Percentiles rank a stretch among this genome's conserved stretches.
These are phyloP conservation scores for Cerrena zonata DNA, from an alignment of 1,284 basidiomycete species.

Conservation along the genomic window DNA sequence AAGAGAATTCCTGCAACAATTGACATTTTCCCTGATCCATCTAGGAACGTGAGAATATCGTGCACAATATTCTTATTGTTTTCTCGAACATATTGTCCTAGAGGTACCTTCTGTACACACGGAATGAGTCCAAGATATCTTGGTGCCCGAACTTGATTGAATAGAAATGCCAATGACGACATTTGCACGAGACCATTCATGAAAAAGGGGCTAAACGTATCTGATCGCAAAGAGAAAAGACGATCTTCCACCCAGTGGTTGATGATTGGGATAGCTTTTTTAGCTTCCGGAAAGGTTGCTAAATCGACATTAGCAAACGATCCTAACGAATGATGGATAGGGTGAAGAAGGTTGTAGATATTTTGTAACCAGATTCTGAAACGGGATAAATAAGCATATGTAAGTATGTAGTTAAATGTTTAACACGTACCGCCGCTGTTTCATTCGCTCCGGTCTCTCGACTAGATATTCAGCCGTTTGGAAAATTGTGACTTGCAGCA, in stretches of 20 bases:
- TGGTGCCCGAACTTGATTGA: background rate
- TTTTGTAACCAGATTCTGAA: slow-evolving; percentile 1
- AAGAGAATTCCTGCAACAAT: background rate
- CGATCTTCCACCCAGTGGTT: slow-evolving; percentile 2
- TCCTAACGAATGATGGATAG: background rate
- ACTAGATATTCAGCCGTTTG: background rate
- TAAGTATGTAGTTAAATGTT: background rate
- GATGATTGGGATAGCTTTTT: background rate
- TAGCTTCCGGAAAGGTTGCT: background rate
- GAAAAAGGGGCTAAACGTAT: background rate
- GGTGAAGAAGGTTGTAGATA: slow-evolving; percentile 1
- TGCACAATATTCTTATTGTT: background rate
- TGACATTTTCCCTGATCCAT: background rate
- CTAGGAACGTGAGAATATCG: background rate
- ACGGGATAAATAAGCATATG: background rate
- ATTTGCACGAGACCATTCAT: background rate
- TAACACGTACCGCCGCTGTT: background rate
- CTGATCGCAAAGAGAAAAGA: background rate
- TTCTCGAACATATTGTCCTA: too few relatives aligned
- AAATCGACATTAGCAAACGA: background rate
- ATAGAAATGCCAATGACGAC: background rate
- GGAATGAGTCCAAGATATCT: background rate
- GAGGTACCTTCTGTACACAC: background rate
- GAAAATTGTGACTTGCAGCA: background rate
- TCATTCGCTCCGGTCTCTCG: background rate